Evolutionary conservation across 352 stramenopile species (phyloP).

Genomic region (Globisporangium yorkense): DNA sequence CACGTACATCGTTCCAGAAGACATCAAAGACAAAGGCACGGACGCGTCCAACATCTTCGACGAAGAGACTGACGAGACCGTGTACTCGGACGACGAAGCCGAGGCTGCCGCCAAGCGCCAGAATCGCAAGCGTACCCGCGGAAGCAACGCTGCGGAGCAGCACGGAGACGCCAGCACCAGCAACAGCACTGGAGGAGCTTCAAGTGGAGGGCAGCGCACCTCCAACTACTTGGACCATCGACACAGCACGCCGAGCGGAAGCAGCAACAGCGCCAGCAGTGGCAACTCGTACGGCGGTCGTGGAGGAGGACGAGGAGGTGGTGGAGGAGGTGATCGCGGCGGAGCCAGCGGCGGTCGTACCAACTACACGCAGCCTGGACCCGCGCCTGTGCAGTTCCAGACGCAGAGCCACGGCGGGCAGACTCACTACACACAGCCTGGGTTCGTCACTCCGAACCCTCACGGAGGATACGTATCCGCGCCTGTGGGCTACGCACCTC

Average conservation of each 20-base stretch:
- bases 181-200: neutral
- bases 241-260: constrained; percentile 1
- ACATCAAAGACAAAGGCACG: constrained; percentile 77
- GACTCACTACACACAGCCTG: constrained; percentile 51
- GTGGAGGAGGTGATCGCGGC: constrained; percentile 9
- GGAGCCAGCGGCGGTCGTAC: constrained; percentile 10
- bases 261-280: constrained; percentile 4
- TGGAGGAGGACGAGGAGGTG: constrained; percentile 15
- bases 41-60: constrained; percentile 86
- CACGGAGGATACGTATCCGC: constrained; percentile 17
- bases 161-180: neutral
- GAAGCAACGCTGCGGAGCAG: constrained; percentile 8
- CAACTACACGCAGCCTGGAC: constrained; percentile 9
- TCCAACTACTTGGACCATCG: constrained; percentile 6
- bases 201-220: neutral
- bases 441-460: constrained; percentile 10
- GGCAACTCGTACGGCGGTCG: constrained; percentile 9
- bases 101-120: constrained; percentile 63
- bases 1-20: constrained; percentile 71
- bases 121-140: constrained; percentile 64
- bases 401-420: constrained; percentile 35
- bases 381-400: constrained; percentile 20
- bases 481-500: constrained; percentile 28
- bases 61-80: constrained; percentile 69
- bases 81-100: constrained; percentile 82